Conservation (phyloP, 371 early-diverging fungal genomes). For the Syncephalastrum racemosum region DNA sequence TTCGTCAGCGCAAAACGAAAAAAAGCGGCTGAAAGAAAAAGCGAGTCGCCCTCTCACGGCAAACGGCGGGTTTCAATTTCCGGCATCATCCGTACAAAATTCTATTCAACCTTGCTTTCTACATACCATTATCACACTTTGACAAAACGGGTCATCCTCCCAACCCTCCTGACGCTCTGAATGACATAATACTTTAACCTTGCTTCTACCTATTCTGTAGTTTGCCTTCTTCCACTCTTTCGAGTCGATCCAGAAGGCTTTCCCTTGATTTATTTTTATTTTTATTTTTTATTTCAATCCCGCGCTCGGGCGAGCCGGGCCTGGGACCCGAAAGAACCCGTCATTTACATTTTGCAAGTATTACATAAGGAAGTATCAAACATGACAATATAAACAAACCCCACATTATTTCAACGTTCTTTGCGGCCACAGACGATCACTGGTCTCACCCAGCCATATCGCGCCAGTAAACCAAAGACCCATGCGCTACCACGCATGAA, state of each 20-base stretch:
- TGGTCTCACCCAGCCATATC: constrained; percentile 13
- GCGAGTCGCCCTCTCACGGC: too few species aligned
- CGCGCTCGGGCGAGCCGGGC: constrained; percentile 3
- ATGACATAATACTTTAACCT: too few species aligned
- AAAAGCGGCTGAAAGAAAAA: too few species aligned
- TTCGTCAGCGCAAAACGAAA: too few species aligned
- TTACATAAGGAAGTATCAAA: neutral
- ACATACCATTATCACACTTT: neutral
- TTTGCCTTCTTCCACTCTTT: neutral
- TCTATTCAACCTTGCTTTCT: neutral
- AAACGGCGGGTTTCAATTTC: too few species aligned
- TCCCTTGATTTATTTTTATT: too few species aligned
- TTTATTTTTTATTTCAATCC: neutral
- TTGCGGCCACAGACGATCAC: constrained; percentile 12
- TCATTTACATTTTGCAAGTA: neutral
- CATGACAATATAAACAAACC: neutral
- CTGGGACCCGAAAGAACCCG: constrained; percentile 5
- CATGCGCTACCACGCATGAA: constrained; percentile 9
- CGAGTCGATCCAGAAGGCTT: neutral
- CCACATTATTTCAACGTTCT: neutral
- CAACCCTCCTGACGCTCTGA: neutral
- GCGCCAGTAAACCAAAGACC: constrained; percentile 9
- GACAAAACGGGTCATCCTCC: neutral
- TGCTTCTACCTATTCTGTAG: too few species aligned
- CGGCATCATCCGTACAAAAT: too few species aligned